Conservation (phyloP, 371 early-diverging fungal species). For the Mucor circinelloides region DNA sequence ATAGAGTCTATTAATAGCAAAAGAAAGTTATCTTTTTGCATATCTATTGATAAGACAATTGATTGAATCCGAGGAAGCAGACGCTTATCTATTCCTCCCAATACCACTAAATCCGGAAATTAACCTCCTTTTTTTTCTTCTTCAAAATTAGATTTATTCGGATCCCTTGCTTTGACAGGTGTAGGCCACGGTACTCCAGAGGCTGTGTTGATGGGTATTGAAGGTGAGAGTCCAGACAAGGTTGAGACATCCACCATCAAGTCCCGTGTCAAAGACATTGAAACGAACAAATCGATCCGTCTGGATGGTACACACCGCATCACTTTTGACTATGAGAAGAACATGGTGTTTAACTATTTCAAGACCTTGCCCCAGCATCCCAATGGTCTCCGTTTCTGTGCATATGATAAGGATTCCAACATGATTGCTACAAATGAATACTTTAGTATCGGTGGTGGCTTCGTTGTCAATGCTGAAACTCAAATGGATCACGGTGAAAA, state of each 20-base stretch:
- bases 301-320: slow-evolving; percentile 80
- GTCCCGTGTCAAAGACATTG: slow-evolving; percentile 75
- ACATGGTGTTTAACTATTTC: slow-evolving; percentile 85
- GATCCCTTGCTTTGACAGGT: slow-evolving; percentile 93
- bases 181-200: slow-evolving; percentile 94
- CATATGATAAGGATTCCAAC: slow-evolving; percentile 76
- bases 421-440: slow-evolving; percentile 92
- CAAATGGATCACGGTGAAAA: slow-evolving; percentile 87
- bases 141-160: slow-evolving; percentile 85
- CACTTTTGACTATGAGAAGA: slow-evolving; percentile 79
- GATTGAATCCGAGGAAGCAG: slow-evolving; percentile 1
- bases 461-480: slow-evolving; percentile 91
- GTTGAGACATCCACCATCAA: slow-evolving; percentile 85
- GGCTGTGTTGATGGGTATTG: slow-evolving; percentile 88
- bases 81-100: slow-evolving; percentile 1
- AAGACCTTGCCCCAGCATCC: slow-evolving; percentile 93
- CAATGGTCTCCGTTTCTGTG: slow-evolving; percentile 94
- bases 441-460: slow-evolving; percentile 95
- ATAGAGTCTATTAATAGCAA: background rate
- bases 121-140: background rate
- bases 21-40: background rate
- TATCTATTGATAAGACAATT: background rate
- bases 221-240: slow-evolving; percentile 91
- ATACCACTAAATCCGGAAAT: background rate
- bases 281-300: slow-evolving; percentile 65